Conservation (phyloP, 148 eudicot genomes). For the Diospyros kaki region DNA sequence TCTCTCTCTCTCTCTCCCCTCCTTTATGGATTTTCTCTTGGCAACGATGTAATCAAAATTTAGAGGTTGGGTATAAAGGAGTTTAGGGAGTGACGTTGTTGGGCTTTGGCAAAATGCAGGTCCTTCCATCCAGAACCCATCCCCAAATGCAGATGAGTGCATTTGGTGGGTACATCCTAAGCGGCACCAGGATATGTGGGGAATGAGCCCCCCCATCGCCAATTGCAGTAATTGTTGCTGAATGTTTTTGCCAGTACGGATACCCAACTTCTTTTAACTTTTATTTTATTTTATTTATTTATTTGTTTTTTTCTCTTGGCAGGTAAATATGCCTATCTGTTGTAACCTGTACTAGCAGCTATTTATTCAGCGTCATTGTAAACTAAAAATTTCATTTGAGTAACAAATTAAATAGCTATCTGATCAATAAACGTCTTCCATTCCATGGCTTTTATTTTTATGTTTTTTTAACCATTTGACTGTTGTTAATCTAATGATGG, state of each 20-base stretch:
- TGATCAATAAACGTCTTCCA: too few species aligned
- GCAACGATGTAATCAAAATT: neutral
- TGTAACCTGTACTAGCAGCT: constrained; percentile 7
- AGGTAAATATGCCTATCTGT: neutral
- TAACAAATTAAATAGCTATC: constrained; percentile 2
- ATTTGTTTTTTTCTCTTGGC: neutral
- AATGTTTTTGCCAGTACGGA: neutral
- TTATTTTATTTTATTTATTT: neutral
- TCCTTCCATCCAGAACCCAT: constrained; percentile 95
- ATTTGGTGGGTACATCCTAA: constrained; percentile 79
- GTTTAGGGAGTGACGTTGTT: neutral
- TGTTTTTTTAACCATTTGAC: neutral
- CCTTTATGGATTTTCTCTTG: neutral
- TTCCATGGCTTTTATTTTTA: neutral
- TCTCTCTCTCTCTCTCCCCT: neutral
- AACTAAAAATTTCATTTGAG: constrained; percentile 9
- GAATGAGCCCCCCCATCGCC: constrained; percentile 16
- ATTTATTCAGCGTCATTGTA: constrained; percentile 9
- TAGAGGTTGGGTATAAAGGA: neutral
- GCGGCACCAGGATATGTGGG: constrained; percentile 61
- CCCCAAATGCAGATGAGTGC: constrained; percentile 98
- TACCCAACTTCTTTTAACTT: neutral
- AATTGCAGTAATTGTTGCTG: constrained; percentile 9
- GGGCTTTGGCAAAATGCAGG: constrained; percentile 34
- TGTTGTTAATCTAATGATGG: neutral